Base-by-base conservation (phyloP, 2,329 filamentous ascomycete species). In the Penicillium hesseltinei region DNA sequence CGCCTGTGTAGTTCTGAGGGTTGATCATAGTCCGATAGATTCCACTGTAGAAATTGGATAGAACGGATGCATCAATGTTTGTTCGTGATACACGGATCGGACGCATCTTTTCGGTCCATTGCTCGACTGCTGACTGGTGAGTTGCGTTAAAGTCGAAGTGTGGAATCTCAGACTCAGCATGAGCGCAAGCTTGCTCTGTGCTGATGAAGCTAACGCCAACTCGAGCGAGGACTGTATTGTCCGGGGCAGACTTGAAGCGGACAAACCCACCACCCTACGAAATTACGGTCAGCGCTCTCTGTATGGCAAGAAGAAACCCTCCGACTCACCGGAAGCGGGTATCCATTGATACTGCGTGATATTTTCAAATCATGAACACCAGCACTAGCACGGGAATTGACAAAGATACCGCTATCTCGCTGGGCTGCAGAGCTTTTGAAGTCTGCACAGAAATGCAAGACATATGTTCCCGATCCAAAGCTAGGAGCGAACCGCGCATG, bases 181-280 rank as follows among this genome's bases (percentile, higher is more conserved):
- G 88, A 0, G 77, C 70, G 63, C 89, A 92, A 1, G 88, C 88
- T 69, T 87, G 82, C 1, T 81, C 78, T 2, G 76, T 74, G 68
- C 85, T 88, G 67, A 91, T 85, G 71, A 89, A 88, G 63, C 87
- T 90, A 10, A 89, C 72, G 0, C 87, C 88, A 8, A 89, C 84
- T 36, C 88, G 81, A n/a, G 82, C 86, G 10, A 82, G 73, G 13
- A 91, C 80, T 2, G 82, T 80, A 4, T 78, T 75, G 47, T 79
- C 69, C 0, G 69, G 67, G 0, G 77, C 73, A n/a, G 80, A 74
- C 17, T 82, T 70, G 67, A 89, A 89, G 29, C 85, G 81, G 33
- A 87, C 79, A 73, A 86, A 90, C 0, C 83, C 87, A 13, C 87
- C 88, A 0, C 82, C 84, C 9, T 85, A 79, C 1, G 5, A 1